Evolutionary conservation across 106 monocot species (phyloP).

Genomic region (Dactylorhiza incarnata): DNA sequence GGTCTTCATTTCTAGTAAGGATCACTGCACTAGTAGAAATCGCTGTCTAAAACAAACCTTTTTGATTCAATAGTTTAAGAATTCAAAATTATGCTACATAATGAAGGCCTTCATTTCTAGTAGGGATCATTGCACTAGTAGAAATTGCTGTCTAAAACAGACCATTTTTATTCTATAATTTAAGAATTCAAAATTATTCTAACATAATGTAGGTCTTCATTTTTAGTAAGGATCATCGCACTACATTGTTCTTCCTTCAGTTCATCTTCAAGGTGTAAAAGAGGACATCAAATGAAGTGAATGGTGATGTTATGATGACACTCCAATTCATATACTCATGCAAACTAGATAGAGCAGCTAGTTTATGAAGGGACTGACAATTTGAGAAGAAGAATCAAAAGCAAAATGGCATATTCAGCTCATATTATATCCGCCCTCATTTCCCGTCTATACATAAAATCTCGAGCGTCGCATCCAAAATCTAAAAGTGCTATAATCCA

Average conservation of each 20-base stretch:
- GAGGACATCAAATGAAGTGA: background rate
- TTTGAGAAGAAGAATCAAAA: background rate
- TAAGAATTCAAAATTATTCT: no score
- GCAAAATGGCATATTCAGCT: background rate
- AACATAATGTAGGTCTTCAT: no score
- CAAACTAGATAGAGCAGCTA: background rate
- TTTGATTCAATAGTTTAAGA: no score
- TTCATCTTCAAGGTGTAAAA: background rate
- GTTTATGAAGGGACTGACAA: background rate
- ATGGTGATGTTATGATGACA: background rate
- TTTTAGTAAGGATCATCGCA: background rate
- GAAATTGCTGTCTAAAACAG: no score
- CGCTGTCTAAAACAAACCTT: no score
- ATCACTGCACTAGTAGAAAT: background rate
- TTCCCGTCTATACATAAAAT: background rate
- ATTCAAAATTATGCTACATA: no score
- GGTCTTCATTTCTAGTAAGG: background rate
- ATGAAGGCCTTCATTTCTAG: no score
- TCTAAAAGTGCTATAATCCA: background rate
- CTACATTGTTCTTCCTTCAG: background rate
- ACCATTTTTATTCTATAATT: no score
- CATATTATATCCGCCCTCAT: background rate
- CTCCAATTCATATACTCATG: background rate
- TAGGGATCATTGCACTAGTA: background rate
- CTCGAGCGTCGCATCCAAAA: background rate